Base-by-base conservation (phyloP, 352 stramenopile genomes). In the Phytophthora ohioensis region DNA sequence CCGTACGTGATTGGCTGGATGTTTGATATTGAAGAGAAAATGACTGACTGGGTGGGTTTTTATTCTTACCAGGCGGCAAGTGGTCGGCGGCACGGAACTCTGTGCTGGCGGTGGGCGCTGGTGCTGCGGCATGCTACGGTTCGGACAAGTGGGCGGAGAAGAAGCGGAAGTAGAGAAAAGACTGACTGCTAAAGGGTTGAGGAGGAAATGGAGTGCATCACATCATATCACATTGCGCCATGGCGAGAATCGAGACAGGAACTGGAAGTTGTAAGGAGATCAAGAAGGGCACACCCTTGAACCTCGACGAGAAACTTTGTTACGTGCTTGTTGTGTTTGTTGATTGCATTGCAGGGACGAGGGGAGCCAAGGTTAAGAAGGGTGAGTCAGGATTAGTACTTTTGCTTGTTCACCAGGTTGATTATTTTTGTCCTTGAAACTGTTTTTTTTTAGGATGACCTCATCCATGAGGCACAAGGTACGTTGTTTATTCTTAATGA, bases 131-230 rank as follows among this genome's bases (percentile, higher is more conserved):
- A 8, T 86, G 82, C 31, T 92, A 94, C 73, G 78, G 82, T 47
- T 75, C 63, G 34, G 84, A 94, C 73, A 90, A 87, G 69, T 80
- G 81, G 71, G 72, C 65, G 3, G 78, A 86, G 72, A 83, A 83
- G 59, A 81, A 84, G 55, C 56, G 64, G 47, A 83, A 83, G 72
- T 85, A 76, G n/a, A 46, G 36, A 11, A 30, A 21, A 17, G 15
- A 42, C 30, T 48, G 15, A 10, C 31, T 38, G 10, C 21, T 27
- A 27, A 49, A 36, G 12, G 12, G 54, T 30, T 39, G 35, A 21
- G 13, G 15, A 41, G 38, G 38, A 52, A 42, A 31, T 55, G 60
- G 54, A 62, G 13, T 70, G 47, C 57, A 70, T 66, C 54, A 52
- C 58, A 70, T 60, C 64, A 65, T 62, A 65, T 68, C 51, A 64